phyloP scores from a whole-genome alignment of 2,329 filamentous ascomycete genomes.

The Huntiella bhutanensis region DNA sequence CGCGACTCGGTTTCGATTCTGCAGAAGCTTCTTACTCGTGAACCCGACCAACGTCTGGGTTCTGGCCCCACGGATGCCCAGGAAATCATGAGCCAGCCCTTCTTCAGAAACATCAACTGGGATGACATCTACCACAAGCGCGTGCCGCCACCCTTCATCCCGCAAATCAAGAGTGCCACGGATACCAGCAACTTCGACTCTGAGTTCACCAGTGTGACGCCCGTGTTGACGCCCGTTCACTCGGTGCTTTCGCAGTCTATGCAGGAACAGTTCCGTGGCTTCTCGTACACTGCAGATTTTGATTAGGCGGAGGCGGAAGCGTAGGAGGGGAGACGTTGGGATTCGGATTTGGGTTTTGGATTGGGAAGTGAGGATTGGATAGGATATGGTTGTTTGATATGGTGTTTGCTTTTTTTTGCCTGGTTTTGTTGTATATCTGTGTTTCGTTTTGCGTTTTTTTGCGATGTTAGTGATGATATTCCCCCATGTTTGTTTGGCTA shows the following conservation, averaged over 20 bases:
- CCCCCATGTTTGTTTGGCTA: too few species aligned
- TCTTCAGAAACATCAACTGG: constrained; percentile 97
- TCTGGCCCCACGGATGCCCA: constrained; percentile 93
- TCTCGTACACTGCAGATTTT: constrained; percentile 92
- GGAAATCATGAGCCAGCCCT: constrained; percentile 96
- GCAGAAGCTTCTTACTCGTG: constrained; percentile 88
- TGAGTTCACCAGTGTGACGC: constrained; percentile 95
- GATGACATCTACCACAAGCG: constrained; percentile 97
- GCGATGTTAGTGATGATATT: too few species aligned
- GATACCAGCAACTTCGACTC: constrained; percentile 99
- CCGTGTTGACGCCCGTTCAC: constrained; percentile 89
- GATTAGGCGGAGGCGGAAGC: constrained; percentile 28
- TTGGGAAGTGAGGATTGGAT: too few species aligned
- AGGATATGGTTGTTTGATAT: too few species aligned
- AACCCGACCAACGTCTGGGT: constrained; percentile 81
- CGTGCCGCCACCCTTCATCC: constrained; percentile 72
- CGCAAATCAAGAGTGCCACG: constrained; percentile 73
- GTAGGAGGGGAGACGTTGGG: background rate
- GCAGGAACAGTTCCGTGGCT: constrained; percentile 98
- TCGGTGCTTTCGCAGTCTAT: constrained; percentile 97
- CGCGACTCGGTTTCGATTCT: constrained; percentile 93
- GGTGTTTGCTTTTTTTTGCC: too few species aligned
- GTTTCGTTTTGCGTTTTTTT: too few species aligned
- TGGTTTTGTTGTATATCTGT: too few species aligned
- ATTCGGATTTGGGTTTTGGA: background rate